Conservation (phyloP, 805 yeast species). For the Saccharomycopsis guyanensis region DNA sequence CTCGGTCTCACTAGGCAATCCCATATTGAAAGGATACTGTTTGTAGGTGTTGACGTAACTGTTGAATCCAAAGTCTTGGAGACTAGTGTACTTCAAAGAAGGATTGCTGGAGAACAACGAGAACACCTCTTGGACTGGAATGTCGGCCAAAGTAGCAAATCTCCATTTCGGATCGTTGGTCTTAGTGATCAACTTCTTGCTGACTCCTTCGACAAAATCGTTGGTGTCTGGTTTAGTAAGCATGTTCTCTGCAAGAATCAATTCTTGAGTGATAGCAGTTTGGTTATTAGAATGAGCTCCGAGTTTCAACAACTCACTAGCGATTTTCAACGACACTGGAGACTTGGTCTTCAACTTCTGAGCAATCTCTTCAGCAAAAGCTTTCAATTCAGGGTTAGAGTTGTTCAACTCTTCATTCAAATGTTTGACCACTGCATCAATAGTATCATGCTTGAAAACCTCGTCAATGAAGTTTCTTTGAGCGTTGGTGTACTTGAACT, state of each 20-base stretch:
- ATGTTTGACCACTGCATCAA: conserved; percentile 42
- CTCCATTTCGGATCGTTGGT: conserved; percentile 44
- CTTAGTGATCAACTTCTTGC: conserved; percentile 55
- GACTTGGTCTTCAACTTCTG: conserved; percentile 58
- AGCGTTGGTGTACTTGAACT: conserved; percentile 37
- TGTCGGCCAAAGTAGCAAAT: conserved; percentile 35
- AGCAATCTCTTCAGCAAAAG: conserved; percentile 56
- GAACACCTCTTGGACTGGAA: conserved; percentile 30
- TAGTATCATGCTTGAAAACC: conserved; percentile 46
- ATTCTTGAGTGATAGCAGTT: conserved; percentile 64
- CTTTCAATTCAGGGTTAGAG: background rate
- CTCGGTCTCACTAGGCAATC: conserved; percentile 68
- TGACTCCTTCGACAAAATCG: conserved; percentile 66
- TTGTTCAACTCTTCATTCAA: conserved; percentile 26
- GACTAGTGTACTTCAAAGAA: conserved; percentile 7
- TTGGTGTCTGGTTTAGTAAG: conserved; percentile 42
- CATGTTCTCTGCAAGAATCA: conserved; percentile 70
- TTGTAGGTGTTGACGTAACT: conserved; percentile 14
- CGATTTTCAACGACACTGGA: conserved; percentile 69
- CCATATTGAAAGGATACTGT: conserved; percentile 57
- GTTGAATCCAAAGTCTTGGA: conserved; percentile 12
- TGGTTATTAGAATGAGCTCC: conserved; percentile 52
- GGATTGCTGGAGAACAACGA: conserved; percentile 15
- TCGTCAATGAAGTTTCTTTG: conserved; percentile 47
- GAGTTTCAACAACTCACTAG: conserved; percentile 57